Evolutionary conservation across 2,329 filamentous ascomycete species (phyloP).

Genomic region (Zalaria obscura): DNA sequence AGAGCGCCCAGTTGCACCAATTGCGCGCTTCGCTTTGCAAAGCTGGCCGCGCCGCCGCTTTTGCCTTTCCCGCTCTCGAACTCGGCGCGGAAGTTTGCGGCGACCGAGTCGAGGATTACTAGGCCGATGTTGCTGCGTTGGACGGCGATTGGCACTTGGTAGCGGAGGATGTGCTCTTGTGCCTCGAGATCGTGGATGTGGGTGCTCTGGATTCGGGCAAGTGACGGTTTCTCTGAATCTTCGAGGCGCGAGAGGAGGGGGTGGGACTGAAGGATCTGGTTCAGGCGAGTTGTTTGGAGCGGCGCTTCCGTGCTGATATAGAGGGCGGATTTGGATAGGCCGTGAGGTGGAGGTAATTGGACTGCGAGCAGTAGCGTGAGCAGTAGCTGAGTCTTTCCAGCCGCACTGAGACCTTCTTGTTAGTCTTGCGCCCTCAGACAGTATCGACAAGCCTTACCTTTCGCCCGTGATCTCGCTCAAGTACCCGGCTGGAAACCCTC

Average conservation of each 20-base stretch:
- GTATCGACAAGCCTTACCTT: slow-evolving; percentile 39
- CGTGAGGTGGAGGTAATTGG: slow-evolving; percentile 63
- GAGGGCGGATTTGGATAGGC: slow-evolving; percentile 59
- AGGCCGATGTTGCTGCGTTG: slow-evolving; percentile 64
- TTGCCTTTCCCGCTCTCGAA: slow-evolving; percentile 42
- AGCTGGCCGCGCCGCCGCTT: slow-evolving; percentile 15
- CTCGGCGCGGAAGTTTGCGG: slow-evolving; percentile 90
- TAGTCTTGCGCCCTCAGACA: background rate
- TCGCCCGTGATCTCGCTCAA: slow-evolving; percentile 86
- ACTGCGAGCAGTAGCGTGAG: slow-evolving; percentile 70
- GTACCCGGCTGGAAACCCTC: slow-evolving; percentile 67
- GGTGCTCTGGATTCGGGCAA: slow-evolving; percentile 67
- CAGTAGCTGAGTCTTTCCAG: slow-evolving; percentile 89
- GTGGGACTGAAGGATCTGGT: slow-evolving; percentile 61
- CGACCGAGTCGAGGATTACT: slow-evolving; percentile 78
- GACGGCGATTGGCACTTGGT: slow-evolving; percentile 79
- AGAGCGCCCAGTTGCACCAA: slow-evolving; percentile 63
- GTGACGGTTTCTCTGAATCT: slow-evolving; percentile 39
- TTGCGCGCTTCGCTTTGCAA: slow-evolving; percentile 64
- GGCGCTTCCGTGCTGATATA: slow-evolving; percentile 91
- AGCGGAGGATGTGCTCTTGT: slow-evolving; percentile 88
- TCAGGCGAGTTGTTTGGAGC: slow-evolving; percentile 66
- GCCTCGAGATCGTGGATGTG: slow-evolving; percentile 80
- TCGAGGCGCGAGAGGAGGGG: slow-evolving; percentile 39
- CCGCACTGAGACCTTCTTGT: slow-evolving; percentile 41